Conservation (phyloP, 148 eudicot genomes). For the Vaccinium darrowii region DNA sequence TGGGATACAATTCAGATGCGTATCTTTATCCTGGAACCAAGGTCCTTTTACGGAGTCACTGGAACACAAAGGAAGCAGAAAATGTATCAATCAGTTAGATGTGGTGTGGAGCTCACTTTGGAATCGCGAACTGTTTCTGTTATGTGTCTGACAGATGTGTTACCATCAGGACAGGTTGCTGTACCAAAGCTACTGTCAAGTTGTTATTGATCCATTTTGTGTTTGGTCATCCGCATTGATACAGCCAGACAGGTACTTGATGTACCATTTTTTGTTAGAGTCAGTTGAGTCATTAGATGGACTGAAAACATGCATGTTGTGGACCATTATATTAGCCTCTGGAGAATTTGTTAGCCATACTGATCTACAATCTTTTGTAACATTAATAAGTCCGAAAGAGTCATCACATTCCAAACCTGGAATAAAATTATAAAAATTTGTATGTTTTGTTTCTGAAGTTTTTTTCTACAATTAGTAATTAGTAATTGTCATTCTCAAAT, state of each 20-base stretch:
- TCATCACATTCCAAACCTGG: not conserved
- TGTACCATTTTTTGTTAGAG: not conserved
- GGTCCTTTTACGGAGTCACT: constrained; percentile 31
- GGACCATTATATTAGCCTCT: constrained; percentile 1
- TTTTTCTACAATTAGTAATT: not conserved
- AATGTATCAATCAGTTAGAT: constrained; percentile 23
- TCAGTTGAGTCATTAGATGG: constrained; percentile 1
- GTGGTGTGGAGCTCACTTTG: constrained; percentile 1
- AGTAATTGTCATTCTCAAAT: not conserved
- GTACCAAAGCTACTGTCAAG: not conserved
- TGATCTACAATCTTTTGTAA: constrained; percentile 8
- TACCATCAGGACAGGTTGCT: not conserved
- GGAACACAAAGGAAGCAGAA: constrained; percentile 22
- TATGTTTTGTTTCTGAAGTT: not conserved
- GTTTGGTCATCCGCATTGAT: not conserved
- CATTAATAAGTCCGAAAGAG: not conserved
- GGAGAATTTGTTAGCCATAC: not conserved
- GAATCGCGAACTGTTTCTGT: constrained; percentile 2
- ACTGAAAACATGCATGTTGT: not conserved
- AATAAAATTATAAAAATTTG: not conserved
- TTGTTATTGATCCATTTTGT: not conserved
- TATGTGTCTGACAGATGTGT: not conserved
- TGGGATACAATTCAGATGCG: constrained; percentile 53
- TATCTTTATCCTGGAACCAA: constrained; percentile 43
- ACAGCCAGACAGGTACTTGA: not conserved